Base-by-base conservation (phyloP, 2,329 filamentous ascomycete species). In the Sclerotinia trifoliorum region DNA sequence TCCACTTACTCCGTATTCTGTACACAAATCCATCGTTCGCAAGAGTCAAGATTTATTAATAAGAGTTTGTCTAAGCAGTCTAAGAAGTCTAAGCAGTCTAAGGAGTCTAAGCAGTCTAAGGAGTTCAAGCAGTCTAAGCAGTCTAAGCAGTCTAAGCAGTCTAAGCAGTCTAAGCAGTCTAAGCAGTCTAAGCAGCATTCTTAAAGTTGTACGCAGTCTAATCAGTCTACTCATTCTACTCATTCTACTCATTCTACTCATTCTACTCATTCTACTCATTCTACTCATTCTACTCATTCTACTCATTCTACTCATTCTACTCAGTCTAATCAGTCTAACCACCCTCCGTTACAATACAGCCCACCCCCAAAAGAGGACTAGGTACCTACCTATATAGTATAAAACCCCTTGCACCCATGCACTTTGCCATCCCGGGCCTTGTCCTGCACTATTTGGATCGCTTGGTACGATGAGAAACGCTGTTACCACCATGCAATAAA, bases 381-480 rank as follows among this genome's bases (percentile, higher is more conserved):
- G n/a, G 6, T 35, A 35, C 32, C 7, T 8, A 35, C 32, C 32
- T 35, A 35, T 5, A 5, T 29, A 29, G 5, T 35, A 35, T 39
- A 51, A 51, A 26, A 39, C 60, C 60, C 60, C 60, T 39, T 51
- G 58, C 57, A 44, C 26, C 26, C 57, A 19, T 62, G 58, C 58
- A 44, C 58, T 35, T 24, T 49, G 21, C 29, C 58, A 62, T 62
- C 58, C 58, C 58, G 58, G 58, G 44, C 58, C 42, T 49, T 62
- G 58, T 62, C 26, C 46, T 62, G 58, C 57, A 61, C 42, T 61
- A 48, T 32, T 42, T 57, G 55, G 35, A 42, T 57, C 39, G 39
- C 42, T 60, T 44, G 57, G 57, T 46, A 61, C 42, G 42, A 61
- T 44, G 57, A 48, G 42, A 46, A 48, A 48, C 42, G 57, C 57